phyloP scores from a whole-genome alignment of 371 early-diverging fungal species.

The Syncephalastrum sp. region DNA sequence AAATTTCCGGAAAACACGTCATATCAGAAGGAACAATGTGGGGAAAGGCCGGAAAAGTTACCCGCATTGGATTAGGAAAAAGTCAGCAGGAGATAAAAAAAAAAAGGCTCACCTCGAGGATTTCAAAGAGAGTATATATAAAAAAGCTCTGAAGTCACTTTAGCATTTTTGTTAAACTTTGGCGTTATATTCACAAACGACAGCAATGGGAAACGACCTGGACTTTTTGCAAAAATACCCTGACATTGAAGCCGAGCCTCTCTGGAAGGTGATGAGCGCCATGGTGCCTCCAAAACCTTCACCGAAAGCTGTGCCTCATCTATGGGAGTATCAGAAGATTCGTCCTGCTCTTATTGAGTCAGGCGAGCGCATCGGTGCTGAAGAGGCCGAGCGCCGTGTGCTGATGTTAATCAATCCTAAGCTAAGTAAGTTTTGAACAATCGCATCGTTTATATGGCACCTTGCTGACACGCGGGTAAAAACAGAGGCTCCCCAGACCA shows the following conservation, averaged over 20 bases:
- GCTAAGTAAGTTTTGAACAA: slow-evolving; percentile 10
- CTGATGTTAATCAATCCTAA: slow-evolving; percentile 26
- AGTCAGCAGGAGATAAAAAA: no score
- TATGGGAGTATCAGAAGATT: slow-evolving; percentile 26
- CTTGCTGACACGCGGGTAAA: neutral
- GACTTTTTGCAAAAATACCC: slow-evolving; percentile 18
- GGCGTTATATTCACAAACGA: neutral
- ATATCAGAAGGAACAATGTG: no score
- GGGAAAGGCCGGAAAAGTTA: no score
- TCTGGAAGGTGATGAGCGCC: slow-evolving; percentile 28
- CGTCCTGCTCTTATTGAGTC: slow-evolving; percentile 21
- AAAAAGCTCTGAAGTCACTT: no score
- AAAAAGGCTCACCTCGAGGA: no score
- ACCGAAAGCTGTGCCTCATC: slow-evolving; percentile 17
- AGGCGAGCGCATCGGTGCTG: slow-evolving; percentile 18
- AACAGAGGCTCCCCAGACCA: slow-evolving; percentile 25
- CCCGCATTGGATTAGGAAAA: no score
- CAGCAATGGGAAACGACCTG: slow-evolving; percentile 5
- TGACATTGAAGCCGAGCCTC: slow-evolving; percentile 20
- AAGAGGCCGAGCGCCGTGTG: slow-evolving; percentile 25
- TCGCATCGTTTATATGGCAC: neutral
- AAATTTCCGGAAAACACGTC: no score
- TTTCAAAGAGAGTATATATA: no score
- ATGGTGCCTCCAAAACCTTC: slow-evolving; percentile 26
- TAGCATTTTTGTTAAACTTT: no score